Conservation (phyloP, 805 yeast species). For the Metschnikowia borealis region DNA sequence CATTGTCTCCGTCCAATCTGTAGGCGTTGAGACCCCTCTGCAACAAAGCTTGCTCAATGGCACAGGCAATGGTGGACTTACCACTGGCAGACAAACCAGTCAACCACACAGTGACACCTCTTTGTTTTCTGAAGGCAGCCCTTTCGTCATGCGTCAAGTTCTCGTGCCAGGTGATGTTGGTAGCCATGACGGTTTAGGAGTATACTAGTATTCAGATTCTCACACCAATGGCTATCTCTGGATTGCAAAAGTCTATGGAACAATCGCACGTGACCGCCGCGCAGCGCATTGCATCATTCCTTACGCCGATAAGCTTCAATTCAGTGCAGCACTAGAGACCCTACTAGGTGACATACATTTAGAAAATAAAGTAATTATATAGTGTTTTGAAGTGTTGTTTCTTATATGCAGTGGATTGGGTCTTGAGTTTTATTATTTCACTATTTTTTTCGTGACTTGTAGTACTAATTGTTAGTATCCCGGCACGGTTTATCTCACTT, state of each 20-base stretch:
- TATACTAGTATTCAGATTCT: neutral
- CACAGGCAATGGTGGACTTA: conserved; percentile 92
- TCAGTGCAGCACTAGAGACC: no score
- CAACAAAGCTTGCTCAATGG: conserved; percentile 77
- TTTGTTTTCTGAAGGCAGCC: conserved; percentile 63
- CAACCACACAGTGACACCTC: conserved; percentile 90
- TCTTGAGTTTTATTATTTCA: no score
- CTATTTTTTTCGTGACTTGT: no score
- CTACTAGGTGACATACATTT: no score
- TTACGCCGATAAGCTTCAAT: neutral
- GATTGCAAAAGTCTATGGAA: conserved; percentile 12
- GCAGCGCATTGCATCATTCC: neutral
- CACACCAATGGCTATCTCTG: conserved; percentile 3
- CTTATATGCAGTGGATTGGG: no score
- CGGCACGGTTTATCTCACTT: no score
- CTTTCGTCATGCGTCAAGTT: conserved; percentile 86
- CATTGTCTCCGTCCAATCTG: conserved; percentile 91
- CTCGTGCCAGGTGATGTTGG: conserved; percentile 95
- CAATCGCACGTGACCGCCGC: conserved; percentile 19
- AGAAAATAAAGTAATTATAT: no score
- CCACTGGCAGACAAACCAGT: conserved; percentile 96
- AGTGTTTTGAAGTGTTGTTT: no score
- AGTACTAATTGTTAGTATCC: no score
- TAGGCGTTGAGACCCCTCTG: conserved; percentile 69
- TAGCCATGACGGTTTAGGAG: conserved; percentile 58